A percentile compares a stretch with the other conserved stretches of the same genome.
Evolutionary conservation across 495 filamentous ascomycete genomes (phyloP).

Genomic region (Aspergillus panamensis): DNA sequence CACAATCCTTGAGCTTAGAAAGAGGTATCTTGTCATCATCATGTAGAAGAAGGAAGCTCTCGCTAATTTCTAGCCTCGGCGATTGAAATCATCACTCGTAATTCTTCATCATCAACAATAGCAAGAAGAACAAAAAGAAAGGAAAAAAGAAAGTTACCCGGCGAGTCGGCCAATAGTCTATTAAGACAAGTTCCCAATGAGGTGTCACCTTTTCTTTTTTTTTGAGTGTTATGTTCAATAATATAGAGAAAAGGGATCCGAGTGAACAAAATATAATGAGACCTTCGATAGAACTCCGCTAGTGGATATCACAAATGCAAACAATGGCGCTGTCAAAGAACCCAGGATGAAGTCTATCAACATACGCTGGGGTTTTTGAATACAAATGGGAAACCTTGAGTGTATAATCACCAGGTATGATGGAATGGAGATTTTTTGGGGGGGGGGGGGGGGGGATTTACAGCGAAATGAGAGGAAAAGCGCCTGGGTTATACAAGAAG

Average conservation of each 20-base stretch:
- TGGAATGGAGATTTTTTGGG: not conserved
- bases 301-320: not conserved
- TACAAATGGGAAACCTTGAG: not conserved
- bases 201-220: not conserved
- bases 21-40: not conserved
- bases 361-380: too few relatives aligned
- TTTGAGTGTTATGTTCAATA: not conserved
- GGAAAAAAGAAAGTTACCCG: not conserved
- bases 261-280: not conserved
- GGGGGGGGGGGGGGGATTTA: too few relatives aligned
- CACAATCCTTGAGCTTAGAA: not conserved
- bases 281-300: not conserved
- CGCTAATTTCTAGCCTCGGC: not conserved
- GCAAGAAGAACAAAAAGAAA: not conserved
- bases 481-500: not conserved
- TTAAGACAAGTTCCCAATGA: not conserved
- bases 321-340: not conserved
- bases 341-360: not conserved
- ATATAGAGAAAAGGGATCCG: not conserved
- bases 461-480: not conserved
- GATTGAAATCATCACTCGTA: constrained; percentile 20
- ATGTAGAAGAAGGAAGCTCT: not conserved
- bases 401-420: not conserved
- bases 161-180: not conserved
- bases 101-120: constrained; percentile 23